Conservation (phyloP, 768 basidiomycete genomes). For the Rhizopogon vulgaris region DNA sequence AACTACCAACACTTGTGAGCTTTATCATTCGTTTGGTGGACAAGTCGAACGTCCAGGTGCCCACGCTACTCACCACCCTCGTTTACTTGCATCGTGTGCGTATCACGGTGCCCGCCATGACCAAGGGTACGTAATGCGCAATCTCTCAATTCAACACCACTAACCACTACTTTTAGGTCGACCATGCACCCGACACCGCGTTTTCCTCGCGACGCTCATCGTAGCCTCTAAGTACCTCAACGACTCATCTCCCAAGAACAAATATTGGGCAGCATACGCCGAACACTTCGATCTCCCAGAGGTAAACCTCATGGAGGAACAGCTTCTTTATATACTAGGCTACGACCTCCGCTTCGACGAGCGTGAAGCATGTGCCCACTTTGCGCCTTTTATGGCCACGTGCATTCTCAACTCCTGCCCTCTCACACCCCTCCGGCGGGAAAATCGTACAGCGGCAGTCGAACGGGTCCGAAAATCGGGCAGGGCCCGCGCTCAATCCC, state of each 20-base stretch:
- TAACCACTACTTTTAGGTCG: slow-evolving; percentile 40
- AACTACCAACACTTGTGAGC: slow-evolving; percentile 64
- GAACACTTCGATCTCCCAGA: slow-evolving; percentile 68
- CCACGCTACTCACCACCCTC: slow-evolving; percentile 86
- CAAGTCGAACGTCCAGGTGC: slow-evolving; percentile 81
- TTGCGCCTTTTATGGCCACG: slow-evolving; percentile 59
- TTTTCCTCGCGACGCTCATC: slow-evolving; percentile 94
- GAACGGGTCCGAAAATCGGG: slow-evolving; percentile 49
- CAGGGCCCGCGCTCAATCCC: slow-evolving; percentile 45
- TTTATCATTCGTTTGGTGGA: slow-evolving; percentile 82
- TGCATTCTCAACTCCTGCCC: slow-evolving; percentile 5
- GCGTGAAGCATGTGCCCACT: slow-evolving; percentile 62
- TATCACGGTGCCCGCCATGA: slow-evolving; percentile 70
- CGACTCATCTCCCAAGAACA: slow-evolving; percentile 93
- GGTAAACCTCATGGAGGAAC: slow-evolving; percentile 96
- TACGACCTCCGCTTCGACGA: slow-evolving; percentile 91
- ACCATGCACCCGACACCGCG: slow-evolving; percentile 89
- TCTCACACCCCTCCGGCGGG: slow-evolving; percentile 29
- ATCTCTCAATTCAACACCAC: background rate
- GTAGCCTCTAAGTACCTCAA: slow-evolving; percentile 96
- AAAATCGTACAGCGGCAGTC: slow-evolving; percentile 46
- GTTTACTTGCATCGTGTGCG: slow-evolving; percentile 88
- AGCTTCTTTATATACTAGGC: slow-evolving; percentile 88
- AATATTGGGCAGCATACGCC: slow-evolving; percentile 84
- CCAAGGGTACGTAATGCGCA: slow-evolving; percentile 58